A percentile compares a stretch with the other conserved stretches of the same genome.
Evolutionary conservation across 495 filamentous ascomycete species (phyloP).

Genomic region (Hypoxylon fuscum): DNA sequence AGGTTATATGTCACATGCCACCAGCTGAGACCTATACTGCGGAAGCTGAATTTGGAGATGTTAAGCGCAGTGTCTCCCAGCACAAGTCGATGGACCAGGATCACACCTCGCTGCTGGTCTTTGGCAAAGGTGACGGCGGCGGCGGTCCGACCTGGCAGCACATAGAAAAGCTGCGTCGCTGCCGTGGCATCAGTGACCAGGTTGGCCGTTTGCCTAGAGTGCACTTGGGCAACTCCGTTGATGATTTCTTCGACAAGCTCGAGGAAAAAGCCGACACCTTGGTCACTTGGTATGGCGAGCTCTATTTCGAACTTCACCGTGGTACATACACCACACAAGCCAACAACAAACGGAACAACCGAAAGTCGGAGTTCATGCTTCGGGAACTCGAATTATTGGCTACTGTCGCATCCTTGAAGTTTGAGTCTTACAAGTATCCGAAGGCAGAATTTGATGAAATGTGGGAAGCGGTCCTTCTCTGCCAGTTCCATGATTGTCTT

Average conservation of each 20-base stretch:
- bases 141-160: conserved; percentile 95
- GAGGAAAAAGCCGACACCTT: conserved; percentile 81
- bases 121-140: conserved; percentile 95
- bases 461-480: conserved; percentile 88
- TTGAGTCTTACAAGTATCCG: conserved; percentile 82
- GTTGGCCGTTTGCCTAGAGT: conserved; percentile 84
- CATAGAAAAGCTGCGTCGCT: conserved; percentile 93
- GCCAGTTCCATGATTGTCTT: conserved; percentile 97
- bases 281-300: conserved; percentile 96
- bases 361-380: conserved; percentile 82
- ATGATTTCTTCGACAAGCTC: conserved; percentile 90
- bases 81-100: conserved; percentile 97
- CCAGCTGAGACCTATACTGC: conserved; percentile 95
- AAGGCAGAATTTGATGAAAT: conserved; percentile 90
- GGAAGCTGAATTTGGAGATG: conserved; percentile 93
- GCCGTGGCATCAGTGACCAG: conserved; percentile 90
- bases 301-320: conserved; percentile 96
- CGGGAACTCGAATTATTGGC: conserved; percentile 90
- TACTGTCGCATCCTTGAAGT: conserved; percentile 79
- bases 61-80: conserved; percentile 87
- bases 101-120: conserved; percentile 85
- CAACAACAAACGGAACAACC: conserved; percentile 95
- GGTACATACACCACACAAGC: conserved; percentile 97
- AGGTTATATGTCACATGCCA: conserved; percentile 97
- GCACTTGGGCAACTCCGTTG: conserved; percentile 91